phyloP scores from a whole-genome alignment of 2,329 filamentous ascomycete genomes.

The Aspergillus costaricaensis region DNA sequence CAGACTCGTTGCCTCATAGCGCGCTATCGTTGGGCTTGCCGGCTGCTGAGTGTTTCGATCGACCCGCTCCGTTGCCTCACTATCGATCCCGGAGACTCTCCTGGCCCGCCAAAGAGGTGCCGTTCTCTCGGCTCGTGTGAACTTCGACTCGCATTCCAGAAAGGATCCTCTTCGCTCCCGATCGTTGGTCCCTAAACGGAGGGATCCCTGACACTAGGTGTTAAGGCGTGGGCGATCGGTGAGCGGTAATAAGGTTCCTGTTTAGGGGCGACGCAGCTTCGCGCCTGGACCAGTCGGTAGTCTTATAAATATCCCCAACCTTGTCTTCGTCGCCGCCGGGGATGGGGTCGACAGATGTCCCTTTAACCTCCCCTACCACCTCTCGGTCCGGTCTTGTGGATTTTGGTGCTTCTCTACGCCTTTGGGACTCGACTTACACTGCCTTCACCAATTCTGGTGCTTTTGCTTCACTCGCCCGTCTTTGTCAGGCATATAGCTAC shows the following conservation, averaged over 20 bases:
- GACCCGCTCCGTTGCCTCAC: constrained; percentile 26
- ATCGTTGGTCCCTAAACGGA: constrained; percentile 9
- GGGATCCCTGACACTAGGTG: constrained; percentile 8
- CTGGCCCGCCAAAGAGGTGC: constrained; percentile 24
- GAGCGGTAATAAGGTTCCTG: constrained; percentile 11
- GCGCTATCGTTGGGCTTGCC: constrained; percentile 12
- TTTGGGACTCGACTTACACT: constrained; percentile 25
- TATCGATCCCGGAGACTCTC: constrained; percentile 14
- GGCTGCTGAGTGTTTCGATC: constrained; percentile 12
- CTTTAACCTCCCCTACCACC: constrained; percentile 7
- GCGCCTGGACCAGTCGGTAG: constrained; percentile 12
- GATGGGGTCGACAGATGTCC: constrained; percentile 19
- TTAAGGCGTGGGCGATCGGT: constrained; percentile 13
- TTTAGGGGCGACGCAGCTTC: constrained; percentile 13
- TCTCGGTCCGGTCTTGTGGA: constrained; percentile 12
- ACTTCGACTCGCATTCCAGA: constrained; percentile 27
- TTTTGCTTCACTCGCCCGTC: constrained; percentile 21
- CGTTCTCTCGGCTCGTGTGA: constrained; percentile 22
- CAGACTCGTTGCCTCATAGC: constrained; percentile 2
- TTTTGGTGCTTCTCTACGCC: constrained; percentile 15
- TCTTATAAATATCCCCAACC: constrained; percentile 17
- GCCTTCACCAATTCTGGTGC: constrained; percentile 22
- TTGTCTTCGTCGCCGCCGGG: constrained; percentile 7
- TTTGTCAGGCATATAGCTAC: constrained; percentile 23
- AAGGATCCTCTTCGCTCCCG: constrained; percentile 19